A percentile compares a stretch with the other conserved stretches of the same genome.
Conservation (phyloP, 148 eudicot species). For the Chenopodium berlandieri region DNA sequence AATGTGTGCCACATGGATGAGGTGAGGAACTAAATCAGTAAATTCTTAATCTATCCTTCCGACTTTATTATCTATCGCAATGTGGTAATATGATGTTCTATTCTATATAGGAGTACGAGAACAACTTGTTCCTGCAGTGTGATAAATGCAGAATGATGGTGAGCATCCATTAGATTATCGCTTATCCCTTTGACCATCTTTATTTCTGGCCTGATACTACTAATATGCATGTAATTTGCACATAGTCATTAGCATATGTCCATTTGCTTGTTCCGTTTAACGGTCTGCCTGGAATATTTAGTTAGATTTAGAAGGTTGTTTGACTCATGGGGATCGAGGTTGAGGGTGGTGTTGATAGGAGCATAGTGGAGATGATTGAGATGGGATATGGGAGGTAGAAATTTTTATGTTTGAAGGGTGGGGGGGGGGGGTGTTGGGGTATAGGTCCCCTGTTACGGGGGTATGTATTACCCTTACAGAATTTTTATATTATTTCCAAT, state of each 20-base stretch:
- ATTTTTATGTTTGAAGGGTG: background rate
- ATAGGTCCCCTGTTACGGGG: background rate
- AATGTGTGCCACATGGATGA: slow-evolving; percentile 99
- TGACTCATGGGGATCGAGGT: background rate
- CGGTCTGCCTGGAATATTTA: background rate
- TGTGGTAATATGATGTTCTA: slow-evolving; percentile 16
- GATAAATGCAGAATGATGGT: slow-evolving; percentile 99
- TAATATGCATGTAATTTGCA: background rate
- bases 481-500: background rate
- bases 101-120: slow-evolving; percentile 77
- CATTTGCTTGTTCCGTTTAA: background rate
- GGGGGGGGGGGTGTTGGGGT: background rate
- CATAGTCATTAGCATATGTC: background rate
- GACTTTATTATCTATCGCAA: background rate
- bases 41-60: too few relatives aligned
- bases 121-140: slow-evolving; percentile 93
- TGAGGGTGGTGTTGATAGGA: background rate
- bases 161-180: slow-evolving; percentile 22
- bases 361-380: background rate
- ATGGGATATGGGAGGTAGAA: background rate
- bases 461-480: background rate
- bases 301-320: background rate
- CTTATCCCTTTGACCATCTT: background rate
- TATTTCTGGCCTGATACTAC: background rate
- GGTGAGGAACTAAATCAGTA: slow-evolving; percentile 34